Evolutionary conservation across 345 rosid species (phyloP), one percentile per base, ranked within the genome.

Genomic region (Eucalyptus urophylla): DNA sequence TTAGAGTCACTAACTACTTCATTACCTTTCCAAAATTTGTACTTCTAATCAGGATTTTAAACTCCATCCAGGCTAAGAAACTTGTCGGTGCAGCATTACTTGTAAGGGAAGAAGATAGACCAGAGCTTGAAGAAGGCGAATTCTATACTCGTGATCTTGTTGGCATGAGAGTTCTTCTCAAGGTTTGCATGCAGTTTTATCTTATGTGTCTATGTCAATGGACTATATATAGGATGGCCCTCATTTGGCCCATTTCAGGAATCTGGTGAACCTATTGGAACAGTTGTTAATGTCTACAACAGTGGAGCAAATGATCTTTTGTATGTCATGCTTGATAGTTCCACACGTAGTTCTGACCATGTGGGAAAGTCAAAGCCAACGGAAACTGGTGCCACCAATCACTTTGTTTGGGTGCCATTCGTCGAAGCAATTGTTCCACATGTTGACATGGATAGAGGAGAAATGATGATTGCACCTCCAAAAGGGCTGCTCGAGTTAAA

Each of bases 401-500:
- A 88, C 81, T 96, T 95, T 83, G 95, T 94, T 47, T 97, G 98
- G 99, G 92, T 96, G 69, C 99, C 99, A 29, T 97, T 97, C 88
- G 98, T 96, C 6, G 96, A 95, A 80, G 95, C 96, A 67, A 97
- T 97, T 91, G 99, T 97, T 89, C 99, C 99, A 31, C 94, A 94
- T 89, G 96, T 96, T 92, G 95, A 97, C 90, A 89, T 95, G 92
- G 90, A 80, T 24, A 94, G 93, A 93, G 92, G 88, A 86, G 99
- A 96, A 93, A 95, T 97, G 95, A 89, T 91, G 86, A 96, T 97
- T 80, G 93, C 96, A 81, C 99, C 99, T 14, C 99, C 99, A 6
- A 95, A 94, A 90, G 99, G 99, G 88, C 98, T 97, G 44, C 97
- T 97, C 6, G 95, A 94, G 95, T 93, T 96, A 87, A 97, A 97